phyloP scores from a whole-genome alignment of 2,329 filamentous ascomycete genomes.

The Pyrenochaeta sp. region DNA sequence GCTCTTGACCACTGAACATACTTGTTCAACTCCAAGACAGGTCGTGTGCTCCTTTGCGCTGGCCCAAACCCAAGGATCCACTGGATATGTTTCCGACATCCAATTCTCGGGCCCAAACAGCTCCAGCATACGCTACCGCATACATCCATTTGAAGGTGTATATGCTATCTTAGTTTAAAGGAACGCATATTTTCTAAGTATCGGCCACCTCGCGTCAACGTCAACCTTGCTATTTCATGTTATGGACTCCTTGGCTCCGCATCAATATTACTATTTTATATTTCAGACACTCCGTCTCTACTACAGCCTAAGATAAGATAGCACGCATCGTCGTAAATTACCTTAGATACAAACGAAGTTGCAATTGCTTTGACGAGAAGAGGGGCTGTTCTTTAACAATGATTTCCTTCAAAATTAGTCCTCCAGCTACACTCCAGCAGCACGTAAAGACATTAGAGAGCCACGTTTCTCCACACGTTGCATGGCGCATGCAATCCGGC shows the following conservation, averaged over 20 bases:
- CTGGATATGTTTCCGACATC: not conserved
- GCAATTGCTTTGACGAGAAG: too few relatives aligned
- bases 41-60: not conserved
- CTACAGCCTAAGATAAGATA: too few relatives aligned
- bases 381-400: too few relatives aligned
- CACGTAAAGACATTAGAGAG: not conserved
- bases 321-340: too few relatives aligned
- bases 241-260: too few relatives aligned
- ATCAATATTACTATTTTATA: too few relatives aligned
- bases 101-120: not conserved
- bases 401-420: not conserved
- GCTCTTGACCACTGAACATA: not conserved
- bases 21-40: not conserved
- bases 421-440: not conserved
- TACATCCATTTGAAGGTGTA: not conserved
- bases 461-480: conserved; percentile 12
- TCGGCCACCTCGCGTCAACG: too few relatives aligned
- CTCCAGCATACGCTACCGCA: not conserved
- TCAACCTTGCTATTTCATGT: too few relatives aligned
- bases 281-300: too few relatives aligned
- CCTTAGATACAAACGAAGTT: too few relatives aligned
- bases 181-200: too few relatives aligned
- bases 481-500: not conserved
- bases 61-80: not conserved
- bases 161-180: not conserved